Evolutionary conservation across 2,329 filamentous ascomycete species (phyloP).

Genomic region (Colletotrichum sp.): DNA sequence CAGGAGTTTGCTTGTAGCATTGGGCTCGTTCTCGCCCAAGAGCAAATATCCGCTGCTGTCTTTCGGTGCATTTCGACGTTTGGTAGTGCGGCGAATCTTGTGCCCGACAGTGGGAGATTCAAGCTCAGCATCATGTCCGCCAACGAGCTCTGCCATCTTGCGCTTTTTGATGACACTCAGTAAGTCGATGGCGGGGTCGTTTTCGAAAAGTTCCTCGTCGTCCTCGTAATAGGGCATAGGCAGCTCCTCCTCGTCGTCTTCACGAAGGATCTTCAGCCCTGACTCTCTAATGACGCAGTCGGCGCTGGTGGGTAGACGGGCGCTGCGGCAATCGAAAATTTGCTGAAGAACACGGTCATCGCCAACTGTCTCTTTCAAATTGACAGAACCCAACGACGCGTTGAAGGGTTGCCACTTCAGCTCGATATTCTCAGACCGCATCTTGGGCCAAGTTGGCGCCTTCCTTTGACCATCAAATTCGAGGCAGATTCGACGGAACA

Average conservation of each 20-base stretch:
- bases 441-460: conserved; percentile 19
- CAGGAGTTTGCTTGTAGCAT: conserved; percentile 31
- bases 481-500: conserved; percentile 23
- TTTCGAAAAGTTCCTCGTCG: background rate
- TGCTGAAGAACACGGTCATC: background rate
- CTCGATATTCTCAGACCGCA: background rate
- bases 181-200: background rate
- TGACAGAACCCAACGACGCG: background rate
- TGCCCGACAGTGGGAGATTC: background rate
- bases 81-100: background rate
- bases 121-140: background rate
- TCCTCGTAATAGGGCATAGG: background rate
- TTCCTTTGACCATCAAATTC: conserved; percentile 5
- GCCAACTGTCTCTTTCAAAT: background rate
- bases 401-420: conserved; percentile 6
- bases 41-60: background rate
- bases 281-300: background rate
- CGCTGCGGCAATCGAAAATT: background rate
- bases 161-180: conserved; percentile 6
- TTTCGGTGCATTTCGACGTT: background rate
- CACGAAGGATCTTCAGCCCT: background rate
- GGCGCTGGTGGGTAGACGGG: background rate
- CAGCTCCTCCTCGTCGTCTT: background rate
- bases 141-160: background rate
- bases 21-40: background rate